These are phyloP conservation scores for Xylaria multiplex DNA, from an alignment of 2,329 filamentous ascomycete species.

Conservation along the genomic window DNA sequence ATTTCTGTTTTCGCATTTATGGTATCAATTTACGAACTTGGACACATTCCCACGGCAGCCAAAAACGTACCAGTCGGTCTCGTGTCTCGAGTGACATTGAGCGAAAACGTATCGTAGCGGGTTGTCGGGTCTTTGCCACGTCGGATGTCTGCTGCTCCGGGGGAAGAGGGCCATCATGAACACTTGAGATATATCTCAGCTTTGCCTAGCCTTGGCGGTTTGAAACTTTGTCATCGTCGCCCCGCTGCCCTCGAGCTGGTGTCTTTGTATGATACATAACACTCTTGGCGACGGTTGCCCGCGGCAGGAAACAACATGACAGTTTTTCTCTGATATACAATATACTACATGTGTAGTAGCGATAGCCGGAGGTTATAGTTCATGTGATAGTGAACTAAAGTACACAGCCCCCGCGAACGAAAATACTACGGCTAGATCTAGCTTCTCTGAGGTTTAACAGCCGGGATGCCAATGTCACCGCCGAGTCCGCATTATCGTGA, in stretches of 20 bases:
- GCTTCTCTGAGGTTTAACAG: neutral
- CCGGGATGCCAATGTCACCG: neutral
- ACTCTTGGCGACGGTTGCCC: neutral
- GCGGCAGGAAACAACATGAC: neutral
- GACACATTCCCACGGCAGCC: neutral
- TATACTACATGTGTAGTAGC: too few relatives aligned
- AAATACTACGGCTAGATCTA: neutral
- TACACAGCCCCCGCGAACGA: too few relatives aligned
- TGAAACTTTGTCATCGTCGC: neutral
- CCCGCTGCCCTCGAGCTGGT: neutral
- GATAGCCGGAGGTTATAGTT: neutral
- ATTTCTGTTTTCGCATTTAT: neutral
- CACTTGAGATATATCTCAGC: neutral
- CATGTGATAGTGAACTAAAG: neutral
- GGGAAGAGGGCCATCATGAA: neutral
- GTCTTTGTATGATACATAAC: neutral
- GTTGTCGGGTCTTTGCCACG: neutral
- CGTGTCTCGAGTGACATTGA: neutral
- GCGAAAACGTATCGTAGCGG: neutral
- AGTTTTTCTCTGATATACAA: neutral
- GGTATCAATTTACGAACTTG: slow-evolving; percentile 4
- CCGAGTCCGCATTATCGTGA: too few relatives aligned
- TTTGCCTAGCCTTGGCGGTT: neutral
- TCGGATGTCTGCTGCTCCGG: neutral
- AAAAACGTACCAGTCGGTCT: neutral